Percentiles rank a stretch among this genome's conserved stretches.
These are phyloP conservation scores for Curvularia spicifera DNA, from an alignment of 2,329 filamentous ascomycete genomes.

Conservation along the genomic window DNA sequence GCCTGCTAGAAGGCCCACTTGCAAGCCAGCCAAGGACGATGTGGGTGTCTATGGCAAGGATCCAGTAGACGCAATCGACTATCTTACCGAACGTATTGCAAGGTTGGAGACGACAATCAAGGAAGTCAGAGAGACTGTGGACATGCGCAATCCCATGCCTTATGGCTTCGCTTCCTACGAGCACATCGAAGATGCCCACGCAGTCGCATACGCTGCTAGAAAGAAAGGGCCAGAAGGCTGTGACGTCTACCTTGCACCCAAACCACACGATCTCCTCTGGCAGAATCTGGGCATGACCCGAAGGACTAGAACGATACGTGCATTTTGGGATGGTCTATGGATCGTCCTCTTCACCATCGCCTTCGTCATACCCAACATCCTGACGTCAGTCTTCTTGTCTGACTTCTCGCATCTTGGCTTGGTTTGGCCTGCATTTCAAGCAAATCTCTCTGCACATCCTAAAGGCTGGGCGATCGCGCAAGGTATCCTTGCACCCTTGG, in stretches of 20 bases:
- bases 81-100: conserved; percentile 82
- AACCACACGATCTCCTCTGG: conserved; percentile 94
- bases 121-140: conserved; percentile 80
- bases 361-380: conserved; percentile 89
- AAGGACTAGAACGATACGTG: conserved; percentile 70
- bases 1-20: conserved; percentile 76
- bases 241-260: conserved; percentile 78
- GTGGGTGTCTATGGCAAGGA: conserved; percentile 67
- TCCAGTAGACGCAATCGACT: conserved; percentile 92
- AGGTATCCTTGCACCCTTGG: conserved; percentile 84
- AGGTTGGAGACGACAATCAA: conserved; percentile 83
- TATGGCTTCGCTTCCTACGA: conserved; percentile 95
- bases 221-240: conserved; percentile 81
- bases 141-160: conserved; percentile 84
- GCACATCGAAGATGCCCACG: conserved; percentile 84
- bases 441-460: conserved; percentile 66
- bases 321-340: conserved; percentile 83
- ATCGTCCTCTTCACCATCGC: conserved; percentile 78
- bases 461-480: conserved; percentile 85
- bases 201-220: conserved; percentile 76
- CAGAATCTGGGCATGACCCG: conserved; percentile 81
- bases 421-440: conserved; percentile 79
- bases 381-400: conserved; percentile 91
- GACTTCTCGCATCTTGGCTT: conserved; percentile 81
- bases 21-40: conserved; percentile 80